phyloP scores from a whole-genome alignment of 306 rosid species.

The Cucumis melo region DNA sequence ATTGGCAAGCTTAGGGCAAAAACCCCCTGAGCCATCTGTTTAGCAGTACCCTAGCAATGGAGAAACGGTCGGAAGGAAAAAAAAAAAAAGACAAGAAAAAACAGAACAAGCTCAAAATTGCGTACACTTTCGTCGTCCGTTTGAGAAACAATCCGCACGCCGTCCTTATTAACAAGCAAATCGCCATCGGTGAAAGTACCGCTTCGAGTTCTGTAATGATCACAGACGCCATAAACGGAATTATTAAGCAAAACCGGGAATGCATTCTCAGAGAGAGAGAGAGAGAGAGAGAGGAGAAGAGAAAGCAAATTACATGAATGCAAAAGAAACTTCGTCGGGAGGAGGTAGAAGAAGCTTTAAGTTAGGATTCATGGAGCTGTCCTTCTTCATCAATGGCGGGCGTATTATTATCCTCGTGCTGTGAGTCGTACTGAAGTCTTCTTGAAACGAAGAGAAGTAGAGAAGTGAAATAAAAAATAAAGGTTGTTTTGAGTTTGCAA shows the following conservation, averaged over 20 bases:
- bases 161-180: constrained; percentile 78
- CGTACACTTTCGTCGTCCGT: constrained; percentile 65
- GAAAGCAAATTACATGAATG: constrained; percentile 45
- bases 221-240: constrained; percentile 17
- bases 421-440: constrained; percentile 2
- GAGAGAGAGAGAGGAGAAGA: not conserved
- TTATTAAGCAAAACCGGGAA: not conserved
- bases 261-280: not conserved
- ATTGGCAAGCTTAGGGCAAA: not conserved
- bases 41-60: not conserved
- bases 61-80: not conserved
- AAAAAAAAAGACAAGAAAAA: not conserved
- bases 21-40: not conserved
- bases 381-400: constrained; percentile 41
- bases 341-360: constrained; percentile 77
- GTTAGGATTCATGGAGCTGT: constrained; percentile 24
- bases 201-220: constrained; percentile 51
- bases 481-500: not conserved
- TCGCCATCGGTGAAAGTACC: constrained; percentile 93
- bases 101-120: not conserved
- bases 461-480: not conserved
- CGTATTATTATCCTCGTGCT: not conserved
- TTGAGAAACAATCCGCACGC: constrained; percentile 72
- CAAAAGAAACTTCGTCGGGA: constrained; percentile 40
- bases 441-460: not conserved